Evolutionary conservation across 2,329 filamentous ascomycete genomes (phyloP).

Genomic region (Alternaria panax): DNA sequence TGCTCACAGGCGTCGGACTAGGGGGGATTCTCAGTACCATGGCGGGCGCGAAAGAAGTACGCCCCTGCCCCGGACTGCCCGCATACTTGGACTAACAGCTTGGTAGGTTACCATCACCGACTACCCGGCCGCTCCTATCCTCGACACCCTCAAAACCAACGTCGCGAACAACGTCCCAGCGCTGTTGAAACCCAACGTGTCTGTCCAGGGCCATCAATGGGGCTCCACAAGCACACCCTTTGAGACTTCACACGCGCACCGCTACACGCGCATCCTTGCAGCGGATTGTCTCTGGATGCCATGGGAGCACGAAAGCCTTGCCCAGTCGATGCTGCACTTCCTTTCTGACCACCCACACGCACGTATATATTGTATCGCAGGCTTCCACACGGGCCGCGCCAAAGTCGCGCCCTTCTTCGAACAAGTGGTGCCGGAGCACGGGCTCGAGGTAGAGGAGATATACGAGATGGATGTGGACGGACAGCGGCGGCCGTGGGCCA

Average conservation of each 20-base stretch:
- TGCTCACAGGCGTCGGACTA: slow-evolving; percentile 53
- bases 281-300: slow-evolving; percentile 81
- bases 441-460: slow-evolving; percentile 68
- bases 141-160: slow-evolving; percentile 67
- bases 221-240: slow-evolving; percentile 60
- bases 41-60: slow-evolving; percentile 54
- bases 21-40: slow-evolving; percentile 57
- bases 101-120: slow-evolving; percentile 67
- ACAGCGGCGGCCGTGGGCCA: slow-evolving; percentile 65
- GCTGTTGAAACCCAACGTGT: slow-evolving; percentile 47
- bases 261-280: slow-evolving; percentile 70
- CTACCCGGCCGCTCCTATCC: slow-evolving; percentile 68
- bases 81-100: not conserved
- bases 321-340: slow-evolving; percentile 68
- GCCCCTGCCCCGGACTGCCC: slow-evolving; percentile 24
- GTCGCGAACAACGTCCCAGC: slow-evolving; percentile 60
- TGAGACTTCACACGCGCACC: slow-evolving; percentile 44
- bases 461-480: slow-evolving; percentile 75
- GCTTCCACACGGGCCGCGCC: slow-evolving; percentile 74
- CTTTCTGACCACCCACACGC: slow-evolving; percentile 57
- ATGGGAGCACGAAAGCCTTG: slow-evolving; percentile 72
- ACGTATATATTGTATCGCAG: slow-evolving; percentile 70
- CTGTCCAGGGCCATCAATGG: slow-evolving; percentile 70
- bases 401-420: slow-evolving; percentile 73
- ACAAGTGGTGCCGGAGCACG: slow-evolving; percentile 55